Percentiles rank a stretch among this genome's conserved stretches.
Conservation (phyloP, 2,329 filamentous ascomycete species). For the Colletotrichum lupini region DNA sequence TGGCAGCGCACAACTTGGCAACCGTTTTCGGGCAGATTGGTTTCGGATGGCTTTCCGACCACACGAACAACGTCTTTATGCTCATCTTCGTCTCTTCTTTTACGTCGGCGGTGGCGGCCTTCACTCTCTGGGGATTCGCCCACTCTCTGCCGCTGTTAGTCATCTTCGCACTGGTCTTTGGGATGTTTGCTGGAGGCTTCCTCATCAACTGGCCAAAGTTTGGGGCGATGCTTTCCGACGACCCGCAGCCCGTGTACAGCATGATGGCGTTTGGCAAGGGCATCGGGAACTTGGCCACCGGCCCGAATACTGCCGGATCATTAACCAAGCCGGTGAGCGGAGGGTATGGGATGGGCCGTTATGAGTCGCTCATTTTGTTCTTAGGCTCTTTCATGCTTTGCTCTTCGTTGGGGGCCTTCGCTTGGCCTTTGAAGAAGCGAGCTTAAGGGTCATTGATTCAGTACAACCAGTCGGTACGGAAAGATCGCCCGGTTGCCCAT, state of each 20-base stretch:
- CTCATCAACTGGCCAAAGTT: slow-evolving; percentile 42
- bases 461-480: no score
- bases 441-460: background rate
- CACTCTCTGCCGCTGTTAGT: slow-evolving; percentile 55
- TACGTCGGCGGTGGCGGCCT: slow-evolving; percentile 58
- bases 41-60: slow-evolving; percentile 60
- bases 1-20: slow-evolving; percentile 59
- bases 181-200: slow-evolving; percentile 63
- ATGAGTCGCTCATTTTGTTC: slow-evolving; percentile 29
- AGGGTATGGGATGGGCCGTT: slow-evolving; percentile 28
- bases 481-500: no score
- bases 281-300: slow-evolving; percentile 42
- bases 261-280: slow-evolving; percentile 45
- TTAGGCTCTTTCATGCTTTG: slow-evolving; percentile 31
- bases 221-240: slow-evolving; percentile 41
- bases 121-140: slow-evolving; percentile 66
- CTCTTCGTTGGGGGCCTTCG: slow-evolving; percentile 25
- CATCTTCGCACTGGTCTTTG: slow-evolving; percentile 64
- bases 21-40: slow-evolving; percentile 56
- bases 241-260: slow-evolving; percentile 41
- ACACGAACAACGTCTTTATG: slow-evolving; percentile 54
- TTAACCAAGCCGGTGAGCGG: slow-evolving; percentile 31
- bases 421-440: slow-evolving; percentile 26
- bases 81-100: slow-evolving; percentile 55
- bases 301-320: slow-evolving; percentile 40